Evolutionary conservation across 768 basidiomycete species (phyloP), one percentile per base, ranked within the genome.

Genomic region (Trametes maxima): DNA sequence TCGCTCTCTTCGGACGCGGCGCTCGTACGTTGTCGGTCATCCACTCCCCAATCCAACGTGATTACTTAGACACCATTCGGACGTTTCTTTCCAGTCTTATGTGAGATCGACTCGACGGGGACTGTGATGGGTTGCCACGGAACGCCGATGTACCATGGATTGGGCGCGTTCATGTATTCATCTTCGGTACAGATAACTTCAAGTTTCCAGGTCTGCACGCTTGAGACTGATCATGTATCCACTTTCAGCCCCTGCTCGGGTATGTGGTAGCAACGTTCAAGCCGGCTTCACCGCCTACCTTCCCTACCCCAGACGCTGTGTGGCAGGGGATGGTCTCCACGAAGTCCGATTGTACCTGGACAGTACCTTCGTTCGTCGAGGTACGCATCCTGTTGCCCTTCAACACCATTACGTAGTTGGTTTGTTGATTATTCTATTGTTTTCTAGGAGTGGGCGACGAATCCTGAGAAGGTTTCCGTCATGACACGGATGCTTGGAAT

Each of bases 281-380:
- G 56, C 75, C 73, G 7, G 51, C 43, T 16, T 56, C 45, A 3
- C 70, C 71, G 5, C 67, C 68, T 1, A 56, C 60, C 10, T 56
- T 69, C 13, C 67, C 73, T 7, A 75, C 65, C 0, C 60, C 66
- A 1, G 66, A 67, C 19, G 55, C 54, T 12, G 53, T 67, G 3
- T 54, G 61, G 46, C 44, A 59, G 17, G 60, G 59, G 4, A 48
- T 59, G 1, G 25, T 57, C 24, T 51, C 63, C 0, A 57, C 54
- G 0, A 40, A 54, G 1, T 35, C 58, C 35, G 66, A 64, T 24
- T 46, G 54, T 25, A 55, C 62, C 5, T 60, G 54, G 57, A 55
- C 54, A 12, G 66, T 67, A 12, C 66, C 66, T 8, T 62, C 63
- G 14, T 62, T 67, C 47, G 50, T 65, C 6, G 66, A 67, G 60